Conservation (phyloP, 495 filamentous ascomycete genomes). For the Penicillium daleae region DNA sequence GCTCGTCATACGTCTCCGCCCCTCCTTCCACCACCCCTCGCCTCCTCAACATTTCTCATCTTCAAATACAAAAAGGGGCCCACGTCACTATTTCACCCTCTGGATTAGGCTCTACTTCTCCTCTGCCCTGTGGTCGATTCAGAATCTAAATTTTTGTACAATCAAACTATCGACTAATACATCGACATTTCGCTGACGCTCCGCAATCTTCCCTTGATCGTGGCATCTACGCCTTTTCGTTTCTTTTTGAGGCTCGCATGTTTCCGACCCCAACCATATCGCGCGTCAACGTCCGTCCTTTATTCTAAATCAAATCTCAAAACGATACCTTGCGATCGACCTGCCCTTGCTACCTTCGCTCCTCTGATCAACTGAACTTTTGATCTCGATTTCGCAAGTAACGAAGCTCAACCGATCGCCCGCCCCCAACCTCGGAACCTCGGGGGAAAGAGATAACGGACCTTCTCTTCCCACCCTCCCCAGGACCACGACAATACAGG, state of each 20-base stretch:
- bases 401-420: not conserved
- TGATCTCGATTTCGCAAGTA: not conserved
- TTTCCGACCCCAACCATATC: not conserved
- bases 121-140: not conserved
- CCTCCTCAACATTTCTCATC: slow-evolving; percentile 26
- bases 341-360: not conserved
- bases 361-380: slow-evolving; percentile 1
- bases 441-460: not conserved
- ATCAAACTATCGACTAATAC: not conserved
- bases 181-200: not conserved
- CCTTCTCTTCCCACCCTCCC: not conserved
- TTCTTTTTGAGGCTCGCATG: slow-evolving; percentile 7
- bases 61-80: slow-evolving; percentile 22
- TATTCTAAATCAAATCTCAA: not conserved
- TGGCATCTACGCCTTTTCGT: not conserved
- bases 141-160: not conserved
- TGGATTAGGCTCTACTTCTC: not conserved
- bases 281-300: not conserved
- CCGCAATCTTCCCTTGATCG: not conserved
- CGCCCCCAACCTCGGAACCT: not conserved
- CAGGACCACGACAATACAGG: not conserved
- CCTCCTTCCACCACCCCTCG: slow-evolving; percentile 30
- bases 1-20: slow-evolving; percentile 30
- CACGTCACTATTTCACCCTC: slow-evolving; percentile 1
- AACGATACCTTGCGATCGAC: not conserved